These are phyloP conservation scores for Blastobotrys muscicola DNA, from an alignment of 805 yeast species.

Conservation along the genomic window DNA sequence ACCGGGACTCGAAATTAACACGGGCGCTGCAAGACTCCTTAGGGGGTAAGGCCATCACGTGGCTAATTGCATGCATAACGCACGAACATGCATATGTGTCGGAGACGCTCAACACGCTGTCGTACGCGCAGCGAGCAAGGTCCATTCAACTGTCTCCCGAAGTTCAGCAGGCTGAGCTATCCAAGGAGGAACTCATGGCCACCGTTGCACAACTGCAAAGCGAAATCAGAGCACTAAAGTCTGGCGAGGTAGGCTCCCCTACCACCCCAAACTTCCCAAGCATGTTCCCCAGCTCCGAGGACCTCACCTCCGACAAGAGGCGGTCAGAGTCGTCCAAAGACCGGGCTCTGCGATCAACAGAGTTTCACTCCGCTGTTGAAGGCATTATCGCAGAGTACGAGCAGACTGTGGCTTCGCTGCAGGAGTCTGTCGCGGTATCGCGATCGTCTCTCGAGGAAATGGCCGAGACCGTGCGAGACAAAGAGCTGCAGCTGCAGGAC, in stretches of 20 bases:
- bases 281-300: too few species aligned
- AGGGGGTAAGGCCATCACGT: constrained; percentile 83
- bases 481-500: neutral
- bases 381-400: constrained; percentile 14
- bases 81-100: constrained; percentile 24
- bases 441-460: constrained; percentile 5
- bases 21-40: constrained; percentile 70
- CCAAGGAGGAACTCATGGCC: constrained; percentile 10
- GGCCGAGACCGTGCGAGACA: neutral
- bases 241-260: too few species aligned
- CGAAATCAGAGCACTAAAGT: constrained; percentile 4
- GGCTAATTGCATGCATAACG: constrained; percentile 71
- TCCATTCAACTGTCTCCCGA: constrained; percentile 20
- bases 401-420: constrained; percentile 12
- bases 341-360: constrained; percentile 10
- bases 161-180: constrained; percentile 11
- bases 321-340: constrained; percentile 5
- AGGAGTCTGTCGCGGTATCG: constrained; percentile 8
- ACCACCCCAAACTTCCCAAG: too few species aligned
- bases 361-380: constrained; percentile 13
- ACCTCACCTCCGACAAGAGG: too few species aligned
- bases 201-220: constrained; percentile 11
- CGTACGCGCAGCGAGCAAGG: constrained; percentile 19
- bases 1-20: constrained; percentile 61
- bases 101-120: constrained; percentile 17